These are phyloP conservation scores for Thalassiosira oceanica DNA, from an alignment of 352 stramenopile species.

Conservation along the genomic window DNA sequence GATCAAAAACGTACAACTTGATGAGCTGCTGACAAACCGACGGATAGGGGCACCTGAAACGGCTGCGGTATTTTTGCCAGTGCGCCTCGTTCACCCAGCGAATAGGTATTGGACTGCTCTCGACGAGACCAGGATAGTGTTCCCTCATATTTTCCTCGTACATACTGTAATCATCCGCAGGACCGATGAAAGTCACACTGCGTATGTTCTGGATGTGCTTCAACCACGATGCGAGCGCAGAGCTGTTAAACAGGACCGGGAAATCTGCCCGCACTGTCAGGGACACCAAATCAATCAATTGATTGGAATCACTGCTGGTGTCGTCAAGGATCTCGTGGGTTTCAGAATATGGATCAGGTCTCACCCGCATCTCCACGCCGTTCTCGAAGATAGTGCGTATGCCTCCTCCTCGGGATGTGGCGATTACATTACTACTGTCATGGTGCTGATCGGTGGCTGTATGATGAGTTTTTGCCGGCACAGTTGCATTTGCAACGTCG, in stretches of 20 bases:
- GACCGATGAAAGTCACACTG: conserved; percentile 42
- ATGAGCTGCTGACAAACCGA: conserved; percentile 36
- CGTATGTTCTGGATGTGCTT: conserved; percentile 37
- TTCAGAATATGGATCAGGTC: too few species aligned
- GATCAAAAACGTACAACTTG: conserved; percentile 42
- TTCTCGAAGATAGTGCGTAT: too few species aligned
- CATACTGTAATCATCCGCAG: conserved; percentile 8
- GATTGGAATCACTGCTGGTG: too few species aligned
- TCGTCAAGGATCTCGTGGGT: too few species aligned
- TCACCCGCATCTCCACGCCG: too few species aligned
- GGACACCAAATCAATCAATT: conserved; percentile 43
- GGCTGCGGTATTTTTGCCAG: conserved; percentile 27
- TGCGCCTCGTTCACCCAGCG: conserved; percentile 41
- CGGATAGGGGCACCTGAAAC: conserved; percentile 15
- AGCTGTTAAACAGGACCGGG: conserved; percentile 38
- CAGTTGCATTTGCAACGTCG: too few species aligned
- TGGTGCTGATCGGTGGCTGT: too few species aligned
- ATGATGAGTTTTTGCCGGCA: too few species aligned
- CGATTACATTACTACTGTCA: too few species aligned
- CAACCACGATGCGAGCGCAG: conserved; percentile 35
- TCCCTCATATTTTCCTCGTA: conserved; percentile 23
- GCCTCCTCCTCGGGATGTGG: too few species aligned
- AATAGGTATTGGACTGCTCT: conserved; percentile 5
- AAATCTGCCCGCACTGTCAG: conserved; percentile 32
- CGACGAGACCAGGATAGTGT: conserved; percentile 15